Base-by-base conservation (phyloP, 2,329 filamentous ascomycete species). In the Pyrenophora tritici-repentis region DNA sequence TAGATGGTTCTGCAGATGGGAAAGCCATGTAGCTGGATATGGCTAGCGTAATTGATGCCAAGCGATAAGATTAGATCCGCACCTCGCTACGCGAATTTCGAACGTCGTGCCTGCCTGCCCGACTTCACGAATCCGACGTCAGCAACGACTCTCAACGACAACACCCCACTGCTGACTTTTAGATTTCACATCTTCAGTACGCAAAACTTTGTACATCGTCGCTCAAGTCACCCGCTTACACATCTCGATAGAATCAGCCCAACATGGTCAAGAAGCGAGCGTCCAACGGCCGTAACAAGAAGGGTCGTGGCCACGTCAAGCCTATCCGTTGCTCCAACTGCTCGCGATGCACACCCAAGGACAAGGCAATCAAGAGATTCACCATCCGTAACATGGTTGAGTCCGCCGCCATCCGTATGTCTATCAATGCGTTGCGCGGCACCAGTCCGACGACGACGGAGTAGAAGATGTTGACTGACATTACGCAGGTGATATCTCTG, bases 341-440 rank as follows among this genome's bases (percentile, higher is more conserved):
- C 87, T 91, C 83, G 72, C 83, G 75, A 78, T 87, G 77, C 79
- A 95, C 90, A 58, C 92, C 92, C 79, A 99, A 99, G 89, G 94
- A 99, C 78, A 99, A 99, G 91, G 94, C 95, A 71, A 97, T 99
- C 87, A 99, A 99, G 91, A 87, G 94, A 83, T 99, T 99, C 86
- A 99, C 94, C 83, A 89, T 99, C 86, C 89, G 94, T 80, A 97
- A 99, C 89, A 99, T 99, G 94, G 94, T 99, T 70, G 94, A 99
- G 84, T 97, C 92, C 75, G 94, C 95, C 76, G 94, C 94, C 76
- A 97, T 99, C 80, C 94, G 95, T 97, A 92, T 75, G 92, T 90
- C 53, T 51, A 53, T 53, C 53, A 37, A 45, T 14, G 58, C 24
- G 50, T 22, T 41, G 35, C 32, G 47, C 41, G 16, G 17, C 26